Evolutionary conservation across 192 early-diverging fungal genomes (phyloP).

Genomic region (Gigaspora rosea): DNA sequence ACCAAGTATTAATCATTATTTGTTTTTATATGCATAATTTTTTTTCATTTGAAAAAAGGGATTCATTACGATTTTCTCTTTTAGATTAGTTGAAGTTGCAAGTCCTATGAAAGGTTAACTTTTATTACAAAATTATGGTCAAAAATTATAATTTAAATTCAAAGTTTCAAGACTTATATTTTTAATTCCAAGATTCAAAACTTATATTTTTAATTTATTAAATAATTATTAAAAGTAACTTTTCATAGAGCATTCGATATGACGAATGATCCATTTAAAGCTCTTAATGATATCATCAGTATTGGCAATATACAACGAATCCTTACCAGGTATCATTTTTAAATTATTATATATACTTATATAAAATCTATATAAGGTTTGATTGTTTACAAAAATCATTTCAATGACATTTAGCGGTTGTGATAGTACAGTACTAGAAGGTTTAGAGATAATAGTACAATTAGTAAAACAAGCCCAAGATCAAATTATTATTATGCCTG

Average conservation of each 20-base stretch:
- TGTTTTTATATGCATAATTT: neutral
- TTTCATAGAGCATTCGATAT: conserved; percentile 75
- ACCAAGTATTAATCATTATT: conserved; percentile 33
- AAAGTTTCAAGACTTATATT: neutral
- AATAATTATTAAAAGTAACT: conserved; percentile 44
- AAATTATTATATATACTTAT: neutral
- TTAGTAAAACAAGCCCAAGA: conserved; percentile 45
- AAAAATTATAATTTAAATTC: neutral
- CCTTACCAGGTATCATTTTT: conserved; percentile 49
- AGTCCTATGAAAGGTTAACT: conserved; percentile 48
- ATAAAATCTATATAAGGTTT: neutral
- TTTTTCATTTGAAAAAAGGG: too few relatives aligned
- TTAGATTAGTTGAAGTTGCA: conserved; percentile 51
- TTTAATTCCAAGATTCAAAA: neutral
- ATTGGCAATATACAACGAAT: conserved; percentile 66
- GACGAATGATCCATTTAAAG: conserved; percentile 54
- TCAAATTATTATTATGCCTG: conserved; percentile 61
- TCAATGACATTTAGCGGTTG: conserved; percentile 45
- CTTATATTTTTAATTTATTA: neutral
- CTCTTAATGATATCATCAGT: conserved; percentile 57
- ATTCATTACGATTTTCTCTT: neutral
- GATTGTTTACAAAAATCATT: too few relatives aligned
- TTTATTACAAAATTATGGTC: neutral
- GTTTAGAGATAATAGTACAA: conserved; percentile 48
- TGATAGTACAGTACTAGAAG: conserved; percentile 57